Base-by-base conservation (phyloP, 1,139 yeast species). In the Taphrina deformans region DNA sequence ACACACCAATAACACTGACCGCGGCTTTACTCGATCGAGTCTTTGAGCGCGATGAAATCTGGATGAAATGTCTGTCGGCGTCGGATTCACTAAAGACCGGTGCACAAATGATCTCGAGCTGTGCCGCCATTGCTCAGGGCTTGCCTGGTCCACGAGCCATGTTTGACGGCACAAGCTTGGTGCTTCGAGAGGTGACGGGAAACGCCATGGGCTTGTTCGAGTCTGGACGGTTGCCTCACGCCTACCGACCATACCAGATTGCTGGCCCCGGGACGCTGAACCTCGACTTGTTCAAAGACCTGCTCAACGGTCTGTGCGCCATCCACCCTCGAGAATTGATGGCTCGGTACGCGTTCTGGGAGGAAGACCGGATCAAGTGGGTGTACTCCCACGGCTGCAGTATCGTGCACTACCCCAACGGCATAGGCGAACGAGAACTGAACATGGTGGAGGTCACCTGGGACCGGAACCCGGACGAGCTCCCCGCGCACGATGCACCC, bases 361-460 rank as follows among this genome's bases (percentile, higher is more conserved):
- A 53, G 23, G 35, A 35, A 7, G 51, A 59, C 24, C 26, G 18
- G n/a, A 52, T 51, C 21, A 24, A 21, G 24, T 35, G 45, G 50
- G 50, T 31, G 24, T 59, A 59, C 48, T 38, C 56, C 40, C 63
- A 59, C 26, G 63, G 63, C 26, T 38, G 33, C 45, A 48, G 56
- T n/a, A 24, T 59, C 18, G 56, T 50, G 26, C 56, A 59, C 23
- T 35, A 50, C n/a, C 48, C 63, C 9, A 24, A 41, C 26, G 62
- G 53, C 33, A 53, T 53, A 7, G n/a, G 45, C 31, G 58, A 53
- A 35, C 18, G 26, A 23, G 41, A 53, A 24, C 48, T 53, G 21
- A 24, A 23, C 12, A 23, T 23, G 58, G 26, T 35, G 6, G 58
- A 53, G 14, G 58, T 53, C 27, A 53, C 58, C 6, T 53, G 58